Percentiles rank a stretch among this genome's conserved stretches.
Evolutionary conservation across 225 moss, liverwort and hornwort species (phyloP).

Genomic region (Pleurozium schreberi): DNA sequence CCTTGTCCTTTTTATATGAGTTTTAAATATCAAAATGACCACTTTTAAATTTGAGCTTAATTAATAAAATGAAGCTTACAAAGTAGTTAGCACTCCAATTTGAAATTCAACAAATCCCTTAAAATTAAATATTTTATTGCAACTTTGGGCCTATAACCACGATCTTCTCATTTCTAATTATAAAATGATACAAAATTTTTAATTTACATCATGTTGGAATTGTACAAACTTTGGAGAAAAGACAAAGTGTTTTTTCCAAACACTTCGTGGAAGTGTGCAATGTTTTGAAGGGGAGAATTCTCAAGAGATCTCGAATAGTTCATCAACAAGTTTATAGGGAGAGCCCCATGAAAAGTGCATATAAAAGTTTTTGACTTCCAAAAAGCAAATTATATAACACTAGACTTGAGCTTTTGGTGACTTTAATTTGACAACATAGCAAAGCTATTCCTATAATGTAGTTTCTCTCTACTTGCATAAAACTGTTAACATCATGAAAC

Average conservation of each 20-base stretch:
- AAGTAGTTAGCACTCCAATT: not conserved
- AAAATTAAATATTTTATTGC: not conserved
- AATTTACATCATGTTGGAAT: not conserved
- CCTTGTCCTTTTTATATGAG: not conserved
- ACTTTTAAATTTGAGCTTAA: not conserved
- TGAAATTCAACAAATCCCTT: rapidly evolving
- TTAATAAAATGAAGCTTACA: not conserved
- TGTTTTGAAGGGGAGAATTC: not conserved
- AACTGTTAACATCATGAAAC: not conserved
- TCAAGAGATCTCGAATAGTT: rapidly evolving
- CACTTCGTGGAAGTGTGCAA: not conserved
- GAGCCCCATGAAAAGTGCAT: not conserved
- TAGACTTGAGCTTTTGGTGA: not conserved
- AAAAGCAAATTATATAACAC: not conserved
- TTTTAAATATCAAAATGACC: not conserved
- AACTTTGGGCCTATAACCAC: not conserved
- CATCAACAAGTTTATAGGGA: rapidly evolving
- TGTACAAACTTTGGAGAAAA: rapidly evolving
- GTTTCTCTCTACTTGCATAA: rapidly evolving
- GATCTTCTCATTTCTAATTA: rapidly evolving
- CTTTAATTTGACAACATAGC: not conserved
- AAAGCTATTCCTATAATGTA: not conserved
- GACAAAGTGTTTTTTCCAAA: no score
- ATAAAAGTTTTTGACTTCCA: not conserved
- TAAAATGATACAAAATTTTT: not conserved